phyloP scores from a whole-genome alignment of 768 basidiomycete species.

The Coprinopsis sp. region DNA sequence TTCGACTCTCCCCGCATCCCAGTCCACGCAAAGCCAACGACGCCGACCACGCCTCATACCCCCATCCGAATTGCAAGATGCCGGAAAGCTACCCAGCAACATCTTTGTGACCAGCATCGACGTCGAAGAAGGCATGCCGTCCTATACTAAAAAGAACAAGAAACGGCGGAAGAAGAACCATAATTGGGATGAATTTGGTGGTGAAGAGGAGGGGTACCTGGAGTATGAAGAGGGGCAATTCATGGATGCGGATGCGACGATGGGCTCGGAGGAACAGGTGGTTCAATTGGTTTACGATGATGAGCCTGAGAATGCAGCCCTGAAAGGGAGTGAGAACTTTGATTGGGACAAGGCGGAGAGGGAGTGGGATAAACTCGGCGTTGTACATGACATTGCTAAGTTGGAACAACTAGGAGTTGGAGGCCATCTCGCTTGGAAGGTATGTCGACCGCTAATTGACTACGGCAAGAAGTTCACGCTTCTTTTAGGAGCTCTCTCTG shows the following conservation, averaged over 20 bases:
- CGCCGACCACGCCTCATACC: constrained; percentile 42
- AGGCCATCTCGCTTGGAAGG: constrained; percentile 46
- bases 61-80: constrained; percentile 55
- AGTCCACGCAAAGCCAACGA: constrained; percentile 6
- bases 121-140: constrained; percentile 50
- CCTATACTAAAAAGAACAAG: constrained; percentile 3
- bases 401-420: constrained; percentile 26
- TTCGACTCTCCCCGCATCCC: not conserved
- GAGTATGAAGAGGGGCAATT: constrained; percentile 11
- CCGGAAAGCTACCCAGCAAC: constrained; percentile 49
- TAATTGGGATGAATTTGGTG: constrained; percentile 13
- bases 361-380: constrained; percentile 23
- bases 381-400: constrained; percentile 20
- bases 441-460: constrained; percentile 18
- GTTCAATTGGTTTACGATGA: constrained; percentile 18
- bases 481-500: constrained; percentile 50
- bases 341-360: constrained; percentile 35
- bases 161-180: constrained; percentile 32
- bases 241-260: constrained; percentile 1
- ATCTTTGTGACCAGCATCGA: constrained; percentile 71
- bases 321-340: constrained; percentile 16
- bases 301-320: not conserved
- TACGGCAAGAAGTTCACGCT: not conserved
- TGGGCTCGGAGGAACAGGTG: constrained; percentile 10
- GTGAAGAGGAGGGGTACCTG: constrained; percentile 7